A percentile compares a stretch with the other conserved stretches of the same genome.
Conservation (phyloP, 192 early-diverging fungal species). For the Lobosporangium transversale region DNA sequence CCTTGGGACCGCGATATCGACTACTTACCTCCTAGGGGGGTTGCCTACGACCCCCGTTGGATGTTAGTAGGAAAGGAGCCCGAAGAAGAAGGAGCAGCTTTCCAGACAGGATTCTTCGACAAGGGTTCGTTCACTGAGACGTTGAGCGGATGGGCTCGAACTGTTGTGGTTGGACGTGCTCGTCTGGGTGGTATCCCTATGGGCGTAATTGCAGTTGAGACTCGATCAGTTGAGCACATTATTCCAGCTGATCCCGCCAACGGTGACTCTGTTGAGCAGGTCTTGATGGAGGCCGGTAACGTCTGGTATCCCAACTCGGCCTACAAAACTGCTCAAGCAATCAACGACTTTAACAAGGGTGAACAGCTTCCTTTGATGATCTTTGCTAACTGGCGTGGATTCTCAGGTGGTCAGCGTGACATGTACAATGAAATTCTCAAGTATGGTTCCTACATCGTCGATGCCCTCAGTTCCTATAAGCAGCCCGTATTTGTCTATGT, state of each 20-base stretch:
- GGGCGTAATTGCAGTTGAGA: constrained; percentile 97
- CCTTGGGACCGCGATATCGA: constrained; percentile 85
- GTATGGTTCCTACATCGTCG: constrained; percentile 97
- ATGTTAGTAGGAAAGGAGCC: constrained; percentile 85
- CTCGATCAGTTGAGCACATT: constrained; percentile 89
- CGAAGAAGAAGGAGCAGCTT: constrained; percentile 66
- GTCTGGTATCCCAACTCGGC: constrained; percentile 99
- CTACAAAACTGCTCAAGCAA: constrained; percentile 99
- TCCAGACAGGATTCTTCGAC: constrained; percentile 96
- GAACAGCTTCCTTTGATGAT: constrained; percentile 98
- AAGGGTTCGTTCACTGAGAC: constrained; percentile 96
- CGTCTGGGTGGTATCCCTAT: constrained; percentile 97
- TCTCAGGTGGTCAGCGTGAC: constrained; percentile 98
- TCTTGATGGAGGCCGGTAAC: constrained; percentile 90
- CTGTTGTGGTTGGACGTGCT: constrained; percentile 93
- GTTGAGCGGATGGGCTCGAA: constrained; percentile 95
- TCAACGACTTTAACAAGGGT: constrained; percentile 98
- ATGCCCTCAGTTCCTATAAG: constrained; percentile 94
- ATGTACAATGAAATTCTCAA: constrained; percentile 99
- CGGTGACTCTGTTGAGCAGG: constrained; percentile 88
- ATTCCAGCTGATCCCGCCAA: constrained; percentile 96
- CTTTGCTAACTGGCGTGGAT: constrained; percentile 99
- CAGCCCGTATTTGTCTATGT: constrained; percentile 98
- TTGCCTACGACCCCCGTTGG: constrained; percentile 87
- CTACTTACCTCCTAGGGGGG: constrained; percentile 82